Evolutionary conservation across 2,329 filamentous ascomycete species (phyloP), one percentile per base, ranked within the genome.

Genomic region (Hirsutella rhossiliensis): DNA sequence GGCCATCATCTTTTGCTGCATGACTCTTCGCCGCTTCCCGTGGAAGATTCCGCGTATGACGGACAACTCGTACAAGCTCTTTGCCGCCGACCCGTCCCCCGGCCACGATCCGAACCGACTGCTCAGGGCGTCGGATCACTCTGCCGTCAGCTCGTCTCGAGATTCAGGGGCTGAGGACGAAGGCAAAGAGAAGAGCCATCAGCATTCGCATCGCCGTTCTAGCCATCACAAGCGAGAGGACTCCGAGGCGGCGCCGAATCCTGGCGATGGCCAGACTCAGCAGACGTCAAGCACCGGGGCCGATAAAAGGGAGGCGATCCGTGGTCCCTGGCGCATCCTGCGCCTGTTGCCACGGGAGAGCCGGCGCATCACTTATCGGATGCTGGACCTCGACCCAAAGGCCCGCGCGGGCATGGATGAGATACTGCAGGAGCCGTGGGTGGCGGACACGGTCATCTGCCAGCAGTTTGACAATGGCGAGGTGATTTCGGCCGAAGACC

Each of bases 1-100:
- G 47, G 92, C 90, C 17, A 98, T 98, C 54, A 97, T 98, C 44
- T 98, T 90, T 66, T 97, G 92, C 65, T 98, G 92, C 69, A 98
- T 98, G 92, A 92, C 87, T 5, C 71, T 98, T 37, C 78, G 92
- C 19, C 74, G 92, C 31, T 98, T 98, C 58, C 92, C 92, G 0
- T 98, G 92, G 92, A 98, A 98, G 67, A 81, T 94, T 31, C 92
- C 92, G 5, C 80, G 89, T 36, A 69, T 88, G 60, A 86, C 86
- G 4, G 92, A 98, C 62, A 97, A 94, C 62, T 95, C 88, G 0
- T 98, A 87, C 66, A 89, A 90, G 56, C 75, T 98, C 2, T 98
- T 98, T 59, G 82, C 90, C 13, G 80, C 92, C 2, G 76, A 85
- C 8, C 89, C 90, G 1, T 86, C 88, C 3, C 84, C 85, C 0